Evolutionary conservation across 1,139 yeast genomes (phyloP), one percentile per base, ranked within the genome.

Genomic region (Candida tropicalis): DNA sequence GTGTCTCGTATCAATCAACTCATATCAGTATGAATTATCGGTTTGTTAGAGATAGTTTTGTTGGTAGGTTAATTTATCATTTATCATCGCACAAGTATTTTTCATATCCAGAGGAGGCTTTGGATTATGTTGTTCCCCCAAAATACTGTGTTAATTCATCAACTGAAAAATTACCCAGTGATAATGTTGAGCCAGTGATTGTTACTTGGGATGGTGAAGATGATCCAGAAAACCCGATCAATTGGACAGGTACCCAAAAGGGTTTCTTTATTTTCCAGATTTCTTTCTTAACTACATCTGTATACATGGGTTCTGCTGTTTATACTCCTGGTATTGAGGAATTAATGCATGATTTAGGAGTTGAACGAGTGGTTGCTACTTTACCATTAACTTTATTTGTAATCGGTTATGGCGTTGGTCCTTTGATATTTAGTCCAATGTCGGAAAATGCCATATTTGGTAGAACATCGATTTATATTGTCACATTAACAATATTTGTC

Each of bases 291-390:
- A 79, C 86, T 1, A 59, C 70, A 3, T 66, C 77, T 4, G 81
- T 80, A 3, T 82, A 82, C 53, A 77, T 80, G 73, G 84, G 81
- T 4, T 71, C 86, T 0, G 81, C 87, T 1, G 75, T 81, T 20
- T 80, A 77, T 52, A 75, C 86, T 0, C 85, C 87, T 0, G 84
- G 83, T 12, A 46, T 66, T 18, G 59, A 58, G 5, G 53, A 61
- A 26, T 57, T 70, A 23, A 59, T 53, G 60, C 58, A 40, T 16
- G 55, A 62, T 51, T 72, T 58, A 34, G 44, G 63, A 5, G 51
- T 75, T 8, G 42, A 53, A 29, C 51, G 54, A 32, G 55, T 56
- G 2, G 52, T 58, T 32, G 71, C 72, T 42, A 51, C 63, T 32
- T 52, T 65, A 52, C 64, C 79, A 49, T 56, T 70, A 46, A 48